Conservation (phyloP, 768 basidiomycete species). For the Phaffia australis region DNA sequence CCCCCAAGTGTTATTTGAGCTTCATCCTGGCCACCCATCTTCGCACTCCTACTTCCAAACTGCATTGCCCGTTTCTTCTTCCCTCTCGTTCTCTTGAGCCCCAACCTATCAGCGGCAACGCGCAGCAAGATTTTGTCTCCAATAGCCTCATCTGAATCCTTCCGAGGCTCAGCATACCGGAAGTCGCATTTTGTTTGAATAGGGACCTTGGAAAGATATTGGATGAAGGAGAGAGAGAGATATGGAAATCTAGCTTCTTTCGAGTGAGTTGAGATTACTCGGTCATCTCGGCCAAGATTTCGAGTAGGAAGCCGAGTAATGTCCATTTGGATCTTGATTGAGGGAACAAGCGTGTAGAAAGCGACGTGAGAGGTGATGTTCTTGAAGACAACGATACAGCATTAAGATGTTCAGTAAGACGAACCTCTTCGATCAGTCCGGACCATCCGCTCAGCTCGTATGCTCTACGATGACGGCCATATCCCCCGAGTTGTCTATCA, state of each 20-base stretch:
- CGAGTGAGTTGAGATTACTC: constrained; percentile 78
- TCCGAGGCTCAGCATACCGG: constrained; percentile 44
- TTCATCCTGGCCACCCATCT: constrained; percentile 31
- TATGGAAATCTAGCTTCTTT: constrained; percentile 90
- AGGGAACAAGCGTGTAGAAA: neutral
- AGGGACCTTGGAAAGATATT: constrained; percentile 65
- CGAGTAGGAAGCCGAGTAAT: constrained; percentile 74
- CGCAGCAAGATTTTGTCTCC: constrained; percentile 86
- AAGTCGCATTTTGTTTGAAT: constrained; percentile 76
- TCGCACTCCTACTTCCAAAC: constrained; percentile 56
- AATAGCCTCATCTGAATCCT: constrained; percentile 41
- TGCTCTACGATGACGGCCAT: constrained; percentile 72
- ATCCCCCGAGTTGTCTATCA: constrained; percentile 66
- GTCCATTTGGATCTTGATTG: constrained; percentile 68
- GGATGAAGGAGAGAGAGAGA: constrained; percentile 65
- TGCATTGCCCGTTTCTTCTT: constrained; percentile 96
- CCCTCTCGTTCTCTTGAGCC: constrained; percentile 56
- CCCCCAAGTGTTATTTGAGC: constrained; percentile 23
- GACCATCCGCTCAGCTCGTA: constrained; percentile 60
- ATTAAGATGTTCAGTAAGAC: constrained; percentile 3
- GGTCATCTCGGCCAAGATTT: constrained; percentile 89
- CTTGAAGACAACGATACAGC: neutral
- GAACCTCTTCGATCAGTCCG: constrained; percentile 69
- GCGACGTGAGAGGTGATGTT: neutral
- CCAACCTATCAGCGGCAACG: constrained; percentile 58